These are phyloP conservation scores for Linnemannia hyalina DNA, from an alignment of 192 early-diverging fungal genomes.

Conservation along the genomic window DNA sequence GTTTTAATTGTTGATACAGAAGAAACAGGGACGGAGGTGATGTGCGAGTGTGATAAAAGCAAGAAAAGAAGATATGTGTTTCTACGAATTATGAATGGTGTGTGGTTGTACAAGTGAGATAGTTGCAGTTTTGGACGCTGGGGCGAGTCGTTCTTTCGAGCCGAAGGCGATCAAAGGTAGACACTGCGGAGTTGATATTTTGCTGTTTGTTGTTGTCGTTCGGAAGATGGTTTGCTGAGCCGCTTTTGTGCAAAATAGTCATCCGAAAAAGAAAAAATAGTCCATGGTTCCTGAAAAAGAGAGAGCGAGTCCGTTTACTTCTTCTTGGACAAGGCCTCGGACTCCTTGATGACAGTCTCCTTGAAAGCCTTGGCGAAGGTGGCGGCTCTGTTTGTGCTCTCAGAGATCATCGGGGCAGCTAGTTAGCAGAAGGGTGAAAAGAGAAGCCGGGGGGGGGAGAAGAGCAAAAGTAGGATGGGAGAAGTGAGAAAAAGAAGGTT, in stretches of 20 bases:
- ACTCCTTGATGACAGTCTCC: slow-evolving; percentile 56
- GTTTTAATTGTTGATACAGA: background rate
- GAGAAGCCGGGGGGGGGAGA: background rate
- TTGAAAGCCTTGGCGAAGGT: slow-evolving; percentile 57
- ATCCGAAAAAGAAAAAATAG: background rate
- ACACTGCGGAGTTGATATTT: background rate
- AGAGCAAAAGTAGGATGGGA: background rate
- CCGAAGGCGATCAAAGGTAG: background rate
- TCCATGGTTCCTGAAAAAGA: background rate
- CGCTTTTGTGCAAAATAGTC: background rate
- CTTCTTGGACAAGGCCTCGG: slow-evolving; percentile 50
- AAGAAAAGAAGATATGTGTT: background rate
- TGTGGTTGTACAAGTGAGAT: background rate
- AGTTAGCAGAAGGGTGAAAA: background rate
- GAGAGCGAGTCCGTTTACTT: slow-evolving; percentile 19
- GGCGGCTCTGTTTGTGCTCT: slow-evolving; percentile 47
- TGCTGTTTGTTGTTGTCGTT: background rate
- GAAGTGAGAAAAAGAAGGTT: background rate
- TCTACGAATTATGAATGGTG: background rate
- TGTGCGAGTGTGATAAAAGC: background rate
- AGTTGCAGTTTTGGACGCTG: too few species aligned
- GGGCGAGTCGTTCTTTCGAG: too few species aligned
- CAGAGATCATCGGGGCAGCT: slow-evolving; percentile 45
- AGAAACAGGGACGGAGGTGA: background rate
- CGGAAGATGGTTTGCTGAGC: background rate